Evolutionary conservation across 225 moss, liverwort and hornwort genomes (phyloP), one percentile per base, ranked within the genome.

Genomic region (Climacium dendroides): DNA sequence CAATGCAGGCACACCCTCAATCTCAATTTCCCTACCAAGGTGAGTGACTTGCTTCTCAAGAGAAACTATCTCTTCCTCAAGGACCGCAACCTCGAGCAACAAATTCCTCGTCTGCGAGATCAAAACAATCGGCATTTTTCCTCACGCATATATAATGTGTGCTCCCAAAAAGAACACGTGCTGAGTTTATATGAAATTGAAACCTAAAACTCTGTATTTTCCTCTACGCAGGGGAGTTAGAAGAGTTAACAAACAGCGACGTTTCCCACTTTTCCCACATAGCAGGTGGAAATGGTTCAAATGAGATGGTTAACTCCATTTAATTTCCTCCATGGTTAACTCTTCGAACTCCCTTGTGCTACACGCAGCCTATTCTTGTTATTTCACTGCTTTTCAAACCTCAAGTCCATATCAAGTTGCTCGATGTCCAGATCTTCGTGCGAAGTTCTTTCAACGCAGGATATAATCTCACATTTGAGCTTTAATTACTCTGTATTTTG

Each of bases 11-110:
- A 74, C 54, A 57, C 59, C 63, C 85, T 87, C 90, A 65, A 64
- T 77, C 66, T 90, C 89, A 20, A 93, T 85, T 61, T 93, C 91
- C 34, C 85, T 87, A 65, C 89, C 76, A 70, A 93, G 91, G 16
- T 87, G 73, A 75, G 87, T 66, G 63, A 85, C 89, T 85, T 85
- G 91, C 85, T 93, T 93, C 60, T 93, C 90, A 78, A 93, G 90
- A 48, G 89, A 92, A 69, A 87, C 39, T 15, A 92, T 91, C 83
- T 93, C 93, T 89, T 93, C 93, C 90, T 93, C 93, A 34, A 93
- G 93, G 58, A 92, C 90, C 39, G 93, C 93, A 87, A 93, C 90
- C 81, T 92, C 93, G 80, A 93, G 89, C 85, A 93, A 73, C 77
- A 93, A 86, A 65, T 81, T 89, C 70, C 90, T 93, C 60, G 89